A percentile compares a stretch with the other conserved stretches of the same genome.
Evolutionary conservation across 345 rosid species (phyloP).

Genomic region (Pistacia integerrima): DNA sequence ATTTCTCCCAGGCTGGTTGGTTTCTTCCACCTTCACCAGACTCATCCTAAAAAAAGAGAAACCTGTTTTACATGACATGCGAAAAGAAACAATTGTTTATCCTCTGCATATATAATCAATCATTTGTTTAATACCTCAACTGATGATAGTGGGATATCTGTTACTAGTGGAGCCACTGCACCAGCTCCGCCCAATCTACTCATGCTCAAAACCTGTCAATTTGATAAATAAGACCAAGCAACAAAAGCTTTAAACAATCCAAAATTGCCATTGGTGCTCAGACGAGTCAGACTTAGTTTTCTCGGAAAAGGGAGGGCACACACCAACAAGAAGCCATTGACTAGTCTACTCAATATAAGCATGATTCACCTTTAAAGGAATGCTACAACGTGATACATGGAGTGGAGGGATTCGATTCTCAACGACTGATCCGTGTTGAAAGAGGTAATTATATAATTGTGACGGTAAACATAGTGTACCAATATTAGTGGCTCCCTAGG

Average conservation of each 20-base stretch:
- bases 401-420: slow-evolving; percentile 4
- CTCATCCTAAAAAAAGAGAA: slow-evolving; percentile 60
- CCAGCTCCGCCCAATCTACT: slow-evolving; percentile 98
- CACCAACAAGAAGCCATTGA: not conserved
- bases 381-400: not conserved
- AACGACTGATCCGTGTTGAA: not conserved
- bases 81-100: slow-evolving; percentile 3
- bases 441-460: not conserved
- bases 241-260: slow-evolving; percentile 10
- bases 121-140: slow-evolving; percentile 64
- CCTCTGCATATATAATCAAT: not conserved
- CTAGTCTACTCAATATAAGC: slow-evolving; percentile 7
- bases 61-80: slow-evolving; percentile 9
- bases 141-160: slow-evolving; percentile 88
- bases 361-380: not conserved
- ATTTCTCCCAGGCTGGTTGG: slow-evolving; percentile 96
- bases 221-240: slow-evolving; percentile 25
- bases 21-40: slow-evolving; percentile 75
- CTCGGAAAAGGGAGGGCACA: not conserved
- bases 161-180: slow-evolving; percentile 98
- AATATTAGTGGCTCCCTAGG: slow-evolving; percentile 2
- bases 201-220: slow-evolving; percentile 94
- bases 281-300: not conserved
- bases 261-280: not conserved
- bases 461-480: not conserved